A percentile compares a stretch with the other conserved stretches of the same genome.
These are phyloP conservation scores for Orbilia quercus DNA, from an alignment of 2,329 filamentous ascomycete species.

Conservation along the genomic window DNA sequence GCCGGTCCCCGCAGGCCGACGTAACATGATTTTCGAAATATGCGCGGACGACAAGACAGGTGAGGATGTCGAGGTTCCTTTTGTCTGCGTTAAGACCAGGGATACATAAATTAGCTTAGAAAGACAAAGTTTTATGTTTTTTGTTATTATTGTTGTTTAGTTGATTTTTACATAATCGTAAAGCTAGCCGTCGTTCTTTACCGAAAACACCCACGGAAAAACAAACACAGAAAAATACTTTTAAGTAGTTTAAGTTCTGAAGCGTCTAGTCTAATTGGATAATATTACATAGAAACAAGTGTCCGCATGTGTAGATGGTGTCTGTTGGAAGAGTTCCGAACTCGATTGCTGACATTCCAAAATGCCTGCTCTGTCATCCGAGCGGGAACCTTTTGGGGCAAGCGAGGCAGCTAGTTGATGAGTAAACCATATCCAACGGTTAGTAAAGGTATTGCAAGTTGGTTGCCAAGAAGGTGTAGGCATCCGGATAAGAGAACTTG, in stretches of 20 bases:
- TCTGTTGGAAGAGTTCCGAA: too few relatives aligned
- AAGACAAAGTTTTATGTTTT: conserved; percentile 10
- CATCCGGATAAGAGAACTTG: conserved; percentile 6
- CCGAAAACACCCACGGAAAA: too few relatives aligned
- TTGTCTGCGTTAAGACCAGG: conserved; percentile 85
- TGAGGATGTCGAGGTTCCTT: conserved; percentile 96
- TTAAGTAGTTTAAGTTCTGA: background rate
- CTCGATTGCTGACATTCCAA: background rate
- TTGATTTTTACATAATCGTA: conserved; percentile 4
- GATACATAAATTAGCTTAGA: conserved; percentile 57
- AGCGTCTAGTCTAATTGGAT: conserved; percentile 1
- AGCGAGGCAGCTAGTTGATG: conserved; percentile 23
- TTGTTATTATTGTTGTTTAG: background rate
- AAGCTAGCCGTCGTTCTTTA: conserved; percentile 3
- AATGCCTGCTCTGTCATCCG: conserved; percentile 4
- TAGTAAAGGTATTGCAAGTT: conserved; percentile 34
- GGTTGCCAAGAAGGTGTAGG: conserved; percentile 31
- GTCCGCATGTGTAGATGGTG: too few relatives aligned
- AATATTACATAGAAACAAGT: background rate
- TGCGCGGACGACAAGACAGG: conserved; percentile 88
- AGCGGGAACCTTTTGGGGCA: background rate
- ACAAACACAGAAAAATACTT: background rate
- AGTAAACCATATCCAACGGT: conserved; percentile 30
- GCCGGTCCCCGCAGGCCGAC: conserved; percentile 87
- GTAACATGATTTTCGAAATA: conserved; percentile 95